A percentile compares a stretch with the other conserved stretches of the same genome.
Evolutionary conservation across 106 monocot genomes (phyloP).

Genomic region (Acorus gramineus): DNA sequence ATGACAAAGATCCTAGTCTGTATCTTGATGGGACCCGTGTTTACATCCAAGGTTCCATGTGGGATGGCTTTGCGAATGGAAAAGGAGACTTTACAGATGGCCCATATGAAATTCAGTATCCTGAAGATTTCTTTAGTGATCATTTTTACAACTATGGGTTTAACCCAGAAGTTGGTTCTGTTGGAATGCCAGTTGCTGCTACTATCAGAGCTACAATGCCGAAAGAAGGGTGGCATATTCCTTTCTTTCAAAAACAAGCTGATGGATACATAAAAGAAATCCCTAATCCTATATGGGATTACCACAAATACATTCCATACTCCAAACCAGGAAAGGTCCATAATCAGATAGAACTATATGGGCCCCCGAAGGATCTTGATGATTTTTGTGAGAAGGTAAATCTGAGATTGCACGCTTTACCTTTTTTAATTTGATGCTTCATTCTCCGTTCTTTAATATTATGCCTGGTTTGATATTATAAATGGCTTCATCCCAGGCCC

Average conservation of each 20-base stretch:
- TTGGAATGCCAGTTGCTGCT: constrained; percentile 86
- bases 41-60: constrained; percentile 87
- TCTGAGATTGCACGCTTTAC: neutral
- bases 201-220: constrained; percentile 98
- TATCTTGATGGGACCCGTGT: constrained; percentile 93
- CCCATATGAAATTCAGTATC: constrained; percentile 90
- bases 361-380: constrained; percentile 64
- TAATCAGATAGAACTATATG: constrained; percentile 85
- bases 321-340: constrained; percentile 86
- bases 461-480: neutral
- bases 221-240: constrained; percentile 75
- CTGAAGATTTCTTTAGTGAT: constrained; percentile 85
- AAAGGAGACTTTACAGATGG: constrained; percentile 92
- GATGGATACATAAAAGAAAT: constrained; percentile 74
- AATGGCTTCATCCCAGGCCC: constrained; percentile 49
- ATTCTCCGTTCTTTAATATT: neutral
- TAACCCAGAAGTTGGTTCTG: constrained; percentile 92
- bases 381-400: constrained; percentile 93
- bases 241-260: constrained; percentile 43
- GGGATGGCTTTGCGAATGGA: constrained; percentile 98
- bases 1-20: constrained; percentile 63
- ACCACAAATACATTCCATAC: constrained; percentile 95
- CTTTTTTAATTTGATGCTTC: neutral
- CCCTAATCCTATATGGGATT: constrained; percentile 92
- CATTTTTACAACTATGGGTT: constrained; percentile 78